Evolutionary conservation across 1,284 basidiomycete species (phyloP), one percentile per base, ranked within the genome.

Genomic region (Melampsora abietis-canadensis): DNA sequence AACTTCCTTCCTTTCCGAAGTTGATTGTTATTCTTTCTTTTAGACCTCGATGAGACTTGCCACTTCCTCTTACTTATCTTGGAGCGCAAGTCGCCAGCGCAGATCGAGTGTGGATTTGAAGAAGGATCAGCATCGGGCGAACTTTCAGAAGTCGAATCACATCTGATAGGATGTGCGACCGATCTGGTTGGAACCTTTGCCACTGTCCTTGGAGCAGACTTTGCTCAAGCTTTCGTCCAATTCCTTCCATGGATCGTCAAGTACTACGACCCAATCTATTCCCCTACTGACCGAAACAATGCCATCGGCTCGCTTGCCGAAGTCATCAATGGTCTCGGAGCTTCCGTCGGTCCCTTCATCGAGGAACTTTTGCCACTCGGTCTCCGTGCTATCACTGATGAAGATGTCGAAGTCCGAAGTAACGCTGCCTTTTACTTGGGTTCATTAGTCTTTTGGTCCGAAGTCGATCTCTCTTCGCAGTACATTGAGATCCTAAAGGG

Each of bases 371-470:
- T 94, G 75, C 87, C 91, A 76, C 86, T 96, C 76, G 90, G 95
- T 84, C 89, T 90, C 81, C 86, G 86, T 76, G 93, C 92, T 10
- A 86, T 98, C 37, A 83, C 87, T 76, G 96, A 98, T 81, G 85
- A 87, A 48, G 95, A 98, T 73, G 84, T 90, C 10, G 94, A 98
- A 82, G 94, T 98, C 4, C 89, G 92, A 79, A 94, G 92, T 83
- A 98, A 98, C 80, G 93, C 94, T 44, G 93, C 94, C 12, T 99
- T 97, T 81, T 94, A 94, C 30, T 86, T 89, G 40, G 96, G 96
- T 77, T 89, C 96, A 60, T 87, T 99, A 76, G 87, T 98, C 77
- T 92, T 95, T 84, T 88, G 95, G 85, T 90, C 92, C 17, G 85
- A 89, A 65, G 81, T 87, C 69, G 94, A 99, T 83, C 86, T 98